Evolutionary conservation across 1,284 basidiomycete species (phyloP).

Genomic region (Moesziomyces sp.): DNA sequence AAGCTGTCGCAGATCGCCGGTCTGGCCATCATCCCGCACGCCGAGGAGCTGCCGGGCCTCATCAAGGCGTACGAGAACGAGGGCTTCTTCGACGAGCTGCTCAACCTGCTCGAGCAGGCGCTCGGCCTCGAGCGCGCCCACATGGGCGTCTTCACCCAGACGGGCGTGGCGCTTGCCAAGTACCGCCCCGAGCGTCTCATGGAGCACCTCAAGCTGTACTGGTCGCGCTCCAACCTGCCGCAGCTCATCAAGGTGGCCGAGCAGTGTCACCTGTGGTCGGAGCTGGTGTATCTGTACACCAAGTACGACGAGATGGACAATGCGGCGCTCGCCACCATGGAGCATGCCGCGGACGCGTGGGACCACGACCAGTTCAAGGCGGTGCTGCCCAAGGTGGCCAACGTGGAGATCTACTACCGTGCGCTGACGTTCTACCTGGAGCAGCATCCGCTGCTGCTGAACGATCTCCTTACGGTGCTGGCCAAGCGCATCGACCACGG

Average conservation of each 20-base stretch:
- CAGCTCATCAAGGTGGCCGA: constrained; percentile 95
- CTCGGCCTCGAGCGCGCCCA: constrained; percentile 92
- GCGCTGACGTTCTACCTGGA: constrained; percentile 75
- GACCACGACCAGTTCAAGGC: constrained; percentile 92
- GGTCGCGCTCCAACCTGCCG: constrained; percentile 94
- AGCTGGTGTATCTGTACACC: constrained; percentile 96
- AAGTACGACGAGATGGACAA: constrained; percentile 98
- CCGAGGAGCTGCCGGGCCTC: constrained; percentile 87
- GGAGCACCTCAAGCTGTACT: constrained; percentile 98
- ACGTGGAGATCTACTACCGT: constrained; percentile 98
- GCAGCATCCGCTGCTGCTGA: constrained; percentile 91
- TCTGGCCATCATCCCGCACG: constrained; percentile 68
- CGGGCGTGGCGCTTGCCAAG: constrained; percentile 94
- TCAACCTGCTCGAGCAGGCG: constrained; percentile 90
- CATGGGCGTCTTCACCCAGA: constrained; percentile 86
- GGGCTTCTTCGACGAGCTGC: constrained; percentile 94
- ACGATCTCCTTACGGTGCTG: constrained; percentile 90
- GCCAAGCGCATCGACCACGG: constrained; percentile 92
- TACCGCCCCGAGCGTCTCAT: constrained; percentile 97
- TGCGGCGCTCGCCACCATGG: constrained; percentile 96
- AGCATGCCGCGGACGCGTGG: constrained; percentile 95
- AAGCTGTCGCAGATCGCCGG: constrained; percentile 88
- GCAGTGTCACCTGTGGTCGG: constrained; percentile 97
- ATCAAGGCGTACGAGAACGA: constrained; percentile 88
- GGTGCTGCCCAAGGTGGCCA: constrained; percentile 76